Evolutionary conservation across 257 asterid genomes (phyloP).

Genomic region (Lycium ferocissimum): DNA sequence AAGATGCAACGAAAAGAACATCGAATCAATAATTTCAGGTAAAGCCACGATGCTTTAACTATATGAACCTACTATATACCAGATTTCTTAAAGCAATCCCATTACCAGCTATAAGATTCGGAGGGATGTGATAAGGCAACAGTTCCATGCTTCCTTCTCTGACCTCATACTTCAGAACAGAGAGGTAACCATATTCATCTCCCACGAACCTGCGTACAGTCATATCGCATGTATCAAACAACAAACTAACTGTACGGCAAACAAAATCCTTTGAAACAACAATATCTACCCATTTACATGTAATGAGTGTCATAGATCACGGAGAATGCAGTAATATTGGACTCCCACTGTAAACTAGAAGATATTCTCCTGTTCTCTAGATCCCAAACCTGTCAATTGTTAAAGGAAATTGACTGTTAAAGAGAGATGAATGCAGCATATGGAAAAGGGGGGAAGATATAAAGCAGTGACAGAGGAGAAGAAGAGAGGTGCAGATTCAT

Average conservation of each 20-base stretch:
- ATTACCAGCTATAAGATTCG: conserved; percentile 87
- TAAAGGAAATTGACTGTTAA: conserved; percentile 17
- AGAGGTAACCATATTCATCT: conserved; percentile 91
- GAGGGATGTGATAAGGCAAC: conserved; percentile 77
- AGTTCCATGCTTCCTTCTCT: conserved; percentile 64
- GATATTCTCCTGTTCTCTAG: conserved; percentile 76
- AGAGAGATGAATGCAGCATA: conserved; percentile 24
- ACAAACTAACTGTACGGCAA: conserved; percentile 28
- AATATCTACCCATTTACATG: conserved; percentile 66
- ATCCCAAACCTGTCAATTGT: conserved; percentile 85
- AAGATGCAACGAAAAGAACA: conserved; percentile 19
- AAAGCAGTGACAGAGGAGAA: conserved; percentile 15
- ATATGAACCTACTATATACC: conserved; percentile 26
- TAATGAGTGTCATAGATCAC: conserved; percentile 74
- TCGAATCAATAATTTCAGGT: not conserved
- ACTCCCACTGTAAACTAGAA: conserved; percentile 83
- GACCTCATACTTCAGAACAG: conserved; percentile 79
- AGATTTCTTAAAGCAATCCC: conserved; percentile 35
- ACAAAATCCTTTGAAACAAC: conserved; percentile 21
- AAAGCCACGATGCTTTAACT: conserved; percentile 12
- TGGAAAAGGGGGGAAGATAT: not conserved
- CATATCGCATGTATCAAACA: conserved; percentile 34
- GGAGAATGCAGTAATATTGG: conserved; percentile 87
- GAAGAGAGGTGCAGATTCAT: conserved; percentile 2
- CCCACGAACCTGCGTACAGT: conserved; percentile 71